phyloP scores from a whole-genome alignment of 306 rosid species.

The Fagus crenata region DNA sequence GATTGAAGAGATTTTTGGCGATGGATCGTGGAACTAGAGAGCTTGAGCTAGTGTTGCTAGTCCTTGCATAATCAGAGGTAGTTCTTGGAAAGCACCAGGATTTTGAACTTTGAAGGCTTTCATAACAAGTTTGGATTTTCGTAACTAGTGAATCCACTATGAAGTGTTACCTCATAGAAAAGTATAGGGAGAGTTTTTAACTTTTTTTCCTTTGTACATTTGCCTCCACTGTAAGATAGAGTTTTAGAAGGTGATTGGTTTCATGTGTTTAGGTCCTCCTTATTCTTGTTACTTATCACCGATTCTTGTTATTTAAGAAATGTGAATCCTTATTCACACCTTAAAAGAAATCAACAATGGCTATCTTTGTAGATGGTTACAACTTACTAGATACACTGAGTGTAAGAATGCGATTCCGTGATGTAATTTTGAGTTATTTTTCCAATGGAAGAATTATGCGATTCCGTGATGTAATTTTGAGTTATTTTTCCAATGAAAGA shows the following conservation, averaged over 20 bases:
- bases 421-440: conserved; percentile 11
- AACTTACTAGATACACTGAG: too few relatives aligned
- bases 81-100: conserved; percentile 27
- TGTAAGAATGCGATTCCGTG: neutral
- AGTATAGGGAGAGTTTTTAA: conserved; percentile 28
- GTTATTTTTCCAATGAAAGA: conserved; percentile 2
- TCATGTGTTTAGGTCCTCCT: conserved; percentile 23
- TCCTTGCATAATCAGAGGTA: neutral
- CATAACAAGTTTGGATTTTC: conserved; percentile 21
- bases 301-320: conserved; percentile 30
- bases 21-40: conserved; percentile 46
- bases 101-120: conserved; percentile 15
- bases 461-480: too few relatives aligned
- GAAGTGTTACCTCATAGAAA: conserved; percentile 27
- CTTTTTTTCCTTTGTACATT: conserved; percentile 46
- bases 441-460: too few relatives aligned
- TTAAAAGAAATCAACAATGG: conserved; percentile 31
- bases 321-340: conserved; percentile 36
- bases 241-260: conserved; percentile 49
- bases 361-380: conserved; percentile 29
- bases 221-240: conserved; percentile 54
- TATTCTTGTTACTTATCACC: neutral
- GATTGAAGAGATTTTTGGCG: conserved; percentile 90
- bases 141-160: conserved; percentile 32
- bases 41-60: conserved; percentile 44